Evolutionary conservation across 352 stramenopile species (phyloP).

Genomic region (Phytophthora meadii): DNA sequence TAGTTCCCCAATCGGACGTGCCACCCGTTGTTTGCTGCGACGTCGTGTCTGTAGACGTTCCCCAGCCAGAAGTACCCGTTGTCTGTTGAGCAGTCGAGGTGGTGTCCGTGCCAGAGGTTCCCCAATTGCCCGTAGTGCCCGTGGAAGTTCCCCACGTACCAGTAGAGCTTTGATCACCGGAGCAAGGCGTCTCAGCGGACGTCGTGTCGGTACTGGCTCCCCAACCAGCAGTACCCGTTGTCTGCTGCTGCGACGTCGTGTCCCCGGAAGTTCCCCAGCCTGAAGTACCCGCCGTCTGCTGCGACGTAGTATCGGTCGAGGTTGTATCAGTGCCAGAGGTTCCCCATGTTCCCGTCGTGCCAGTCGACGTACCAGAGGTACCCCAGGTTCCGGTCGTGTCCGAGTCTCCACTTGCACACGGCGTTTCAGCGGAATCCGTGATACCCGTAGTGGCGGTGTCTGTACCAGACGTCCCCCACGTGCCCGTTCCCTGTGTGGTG

Average conservation of each 20-base stretch:
- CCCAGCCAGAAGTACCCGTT: not conserved
- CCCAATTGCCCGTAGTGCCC: slow-evolving; percentile 1
- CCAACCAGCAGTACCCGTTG: slow-evolving; percentile 8
- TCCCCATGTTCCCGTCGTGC: slow-evolving; percentile 6
- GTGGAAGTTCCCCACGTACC: slow-evolving; percentile 12
- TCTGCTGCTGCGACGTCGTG: slow-evolving; percentile 10
- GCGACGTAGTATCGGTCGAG: slow-evolving; percentile 15
- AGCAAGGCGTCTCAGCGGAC: slow-evolving; percentile 23
- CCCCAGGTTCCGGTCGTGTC: slow-evolving; percentile 17
- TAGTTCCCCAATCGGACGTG: not conserved
- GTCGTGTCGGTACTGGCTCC: slow-evolving; percentile 8
- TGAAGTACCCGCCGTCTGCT: slow-evolving; percentile 10
- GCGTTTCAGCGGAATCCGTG: slow-evolving; percentile 13
- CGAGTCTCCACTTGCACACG: slow-evolving; percentile 18
- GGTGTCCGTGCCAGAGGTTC: not conserved
- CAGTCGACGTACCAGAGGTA: slow-evolving; percentile 5
- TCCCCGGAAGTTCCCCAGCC: slow-evolving; percentile 2
- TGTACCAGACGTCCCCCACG: not conserved
- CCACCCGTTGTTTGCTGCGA: not conserved
- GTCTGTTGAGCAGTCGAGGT: not conserved
- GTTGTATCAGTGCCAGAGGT: slow-evolving; percentile 3
- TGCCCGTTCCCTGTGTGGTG: slow-evolving; percentile 1
- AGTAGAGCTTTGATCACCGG: slow-evolving; percentile 22
- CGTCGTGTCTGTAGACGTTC: not conserved
- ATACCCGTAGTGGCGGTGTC: not conserved